These are phyloP conservation scores for Talaromyces ruber DNA, from an alignment of 495 filamentous ascomycete genomes.

Conservation along the genomic window DNA sequence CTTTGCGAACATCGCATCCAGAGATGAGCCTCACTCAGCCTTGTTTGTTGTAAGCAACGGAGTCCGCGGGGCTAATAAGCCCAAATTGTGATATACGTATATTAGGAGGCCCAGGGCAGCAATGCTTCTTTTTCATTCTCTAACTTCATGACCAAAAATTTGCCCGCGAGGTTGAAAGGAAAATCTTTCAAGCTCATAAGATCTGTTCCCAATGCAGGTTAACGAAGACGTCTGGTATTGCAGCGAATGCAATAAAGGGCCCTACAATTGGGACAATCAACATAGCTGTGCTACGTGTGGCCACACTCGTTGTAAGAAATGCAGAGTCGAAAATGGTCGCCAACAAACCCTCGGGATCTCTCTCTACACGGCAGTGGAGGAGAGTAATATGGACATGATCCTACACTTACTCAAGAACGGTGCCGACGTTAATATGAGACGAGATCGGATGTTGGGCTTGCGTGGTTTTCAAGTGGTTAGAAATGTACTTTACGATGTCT, in stretches of 20 bases:
- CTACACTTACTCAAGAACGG: not conserved
- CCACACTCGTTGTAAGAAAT: too few relatives aligned
- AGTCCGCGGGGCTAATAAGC: not conserved
- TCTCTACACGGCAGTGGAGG: not conserved
- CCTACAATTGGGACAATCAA: too few relatives aligned
- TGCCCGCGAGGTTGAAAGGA: too few relatives aligned
- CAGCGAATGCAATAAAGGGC: too few relatives aligned
- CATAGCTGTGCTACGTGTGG: too few relatives aligned
- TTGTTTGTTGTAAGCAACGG: not conserved
- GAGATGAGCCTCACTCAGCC: not conserved
- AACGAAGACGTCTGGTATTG: too few relatives aligned
- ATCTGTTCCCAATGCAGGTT: not conserved
- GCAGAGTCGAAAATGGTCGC: too few relatives aligned
- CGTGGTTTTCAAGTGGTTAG: too few relatives aligned
- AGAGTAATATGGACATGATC: not conserved
- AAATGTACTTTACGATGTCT: too few relatives aligned
- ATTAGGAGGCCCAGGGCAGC: not conserved
- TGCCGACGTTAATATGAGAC: not conserved
- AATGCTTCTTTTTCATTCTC: not conserved
- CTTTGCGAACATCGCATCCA: not conserved
- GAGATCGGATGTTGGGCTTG: too few relatives aligned
- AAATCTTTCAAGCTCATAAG: not conserved
- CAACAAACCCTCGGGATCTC: too few relatives aligned
- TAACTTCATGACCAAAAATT: not conserved
- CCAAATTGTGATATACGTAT: not conserved